Conservation (phyloP, 306 rosid genomes). For the Luffa aegyptiaca region DNA sequence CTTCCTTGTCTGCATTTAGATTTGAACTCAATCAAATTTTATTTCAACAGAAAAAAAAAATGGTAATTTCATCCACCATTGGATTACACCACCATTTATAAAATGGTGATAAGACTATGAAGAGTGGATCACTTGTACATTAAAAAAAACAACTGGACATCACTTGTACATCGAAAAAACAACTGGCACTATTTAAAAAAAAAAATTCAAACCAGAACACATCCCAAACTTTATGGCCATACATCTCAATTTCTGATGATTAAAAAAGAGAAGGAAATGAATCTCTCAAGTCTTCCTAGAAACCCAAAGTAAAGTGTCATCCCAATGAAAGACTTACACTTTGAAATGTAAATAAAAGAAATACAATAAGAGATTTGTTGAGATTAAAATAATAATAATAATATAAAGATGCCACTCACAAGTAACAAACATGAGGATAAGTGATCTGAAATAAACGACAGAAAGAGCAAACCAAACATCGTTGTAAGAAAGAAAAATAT, state of each 20-base stretch:
- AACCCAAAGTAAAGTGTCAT: background rate
- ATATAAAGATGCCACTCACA: background rate
- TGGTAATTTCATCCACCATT: background rate
- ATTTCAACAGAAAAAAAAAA: constrained; percentile 4
- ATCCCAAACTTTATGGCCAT: background rate
- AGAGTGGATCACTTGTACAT: background rate
- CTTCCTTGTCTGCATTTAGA: constrained; percentile 78
- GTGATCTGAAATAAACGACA: background rate
- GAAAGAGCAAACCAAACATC: background rate
- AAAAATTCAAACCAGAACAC: background rate
- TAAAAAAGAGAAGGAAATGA: background rate
- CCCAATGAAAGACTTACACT: background rate
- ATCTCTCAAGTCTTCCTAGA: background rate
- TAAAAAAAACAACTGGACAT: background rate
- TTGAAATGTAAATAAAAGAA: background rate
- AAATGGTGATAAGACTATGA: background rate
- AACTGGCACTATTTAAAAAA: background rate
- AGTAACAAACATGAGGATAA: background rate
- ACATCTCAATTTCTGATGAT: background rate
- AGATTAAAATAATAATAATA: background rate
- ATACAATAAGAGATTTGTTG: background rate
- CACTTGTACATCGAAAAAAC: background rate
- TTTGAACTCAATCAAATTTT: constrained; percentile 18
- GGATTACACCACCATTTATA: background rate
- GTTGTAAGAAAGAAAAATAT: constrained; percentile 10